Conservation (phyloP, 768 basidiomycete species). For the Strobilomyces confusus region DNA sequence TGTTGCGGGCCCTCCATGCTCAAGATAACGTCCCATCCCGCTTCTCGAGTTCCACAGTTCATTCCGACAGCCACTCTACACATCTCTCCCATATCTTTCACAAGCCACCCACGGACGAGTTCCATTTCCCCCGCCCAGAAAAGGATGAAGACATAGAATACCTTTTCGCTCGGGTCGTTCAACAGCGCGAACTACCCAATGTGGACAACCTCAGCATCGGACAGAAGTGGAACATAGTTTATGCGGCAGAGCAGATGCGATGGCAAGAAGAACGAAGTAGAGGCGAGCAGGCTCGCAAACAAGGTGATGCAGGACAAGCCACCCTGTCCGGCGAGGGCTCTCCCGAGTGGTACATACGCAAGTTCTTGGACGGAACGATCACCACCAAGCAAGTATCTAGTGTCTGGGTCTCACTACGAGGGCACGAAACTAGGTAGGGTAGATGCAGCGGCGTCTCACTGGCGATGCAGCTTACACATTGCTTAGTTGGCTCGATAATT, state of each 20-base stretch:
- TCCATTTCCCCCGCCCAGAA: slow-evolving; percentile 73
- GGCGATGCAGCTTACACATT: slow-evolving; percentile 15
- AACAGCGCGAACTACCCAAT: slow-evolving; percentile 61
- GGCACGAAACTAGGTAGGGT: slow-evolving; percentile 73
- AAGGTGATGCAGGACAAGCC: slow-evolving; percentile 54
- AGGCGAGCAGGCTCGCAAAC: slow-evolving; percentile 58
- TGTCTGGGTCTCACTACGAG: slow-evolving; percentile 72
- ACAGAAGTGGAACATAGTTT: slow-evolving; percentile 91
- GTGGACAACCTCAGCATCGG: slow-evolving; percentile 61
- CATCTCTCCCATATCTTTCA: slow-evolving; percentile 52
- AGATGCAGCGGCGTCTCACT: neutral
- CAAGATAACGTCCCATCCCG: slow-evolving; percentile 60
- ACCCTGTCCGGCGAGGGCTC: slow-evolving; percentile 57
- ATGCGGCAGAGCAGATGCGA: slow-evolving; percentile 74
- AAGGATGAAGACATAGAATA: slow-evolving; percentile 73
- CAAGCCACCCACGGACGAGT: slow-evolving; percentile 52
- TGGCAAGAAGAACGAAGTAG: slow-evolving; percentile 71
- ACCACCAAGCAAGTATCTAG: slow-evolving; percentile 76
- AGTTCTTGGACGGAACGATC: slow-evolving; percentile 83
- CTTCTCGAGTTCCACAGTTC: slow-evolving; percentile 41
- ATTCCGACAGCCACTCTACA: slow-evolving; percentile 45
- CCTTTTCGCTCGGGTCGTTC: slow-evolving; percentile 74
- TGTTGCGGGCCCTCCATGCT: slow-evolving; percentile 49
- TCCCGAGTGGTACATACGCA: slow-evolving; percentile 92
- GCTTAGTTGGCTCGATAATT: slow-evolving; percentile 74